Base-by-base conservation (phyloP, 2,329 filamentous ascomycete genomes). In the Alternaria viburni region DNA sequence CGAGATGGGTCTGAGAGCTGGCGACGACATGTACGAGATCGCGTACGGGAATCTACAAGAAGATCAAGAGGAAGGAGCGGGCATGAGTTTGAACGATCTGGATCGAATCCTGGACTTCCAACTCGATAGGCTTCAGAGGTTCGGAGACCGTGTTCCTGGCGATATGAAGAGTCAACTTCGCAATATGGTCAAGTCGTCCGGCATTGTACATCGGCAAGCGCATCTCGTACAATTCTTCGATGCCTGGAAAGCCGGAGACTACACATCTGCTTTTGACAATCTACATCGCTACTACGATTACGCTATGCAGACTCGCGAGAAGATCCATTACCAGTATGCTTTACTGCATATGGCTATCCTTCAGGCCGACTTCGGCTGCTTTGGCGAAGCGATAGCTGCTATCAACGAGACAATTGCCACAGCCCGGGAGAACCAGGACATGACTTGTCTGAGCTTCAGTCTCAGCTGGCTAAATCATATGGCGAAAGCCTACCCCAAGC, bases 281-380 rank as follows among this genome's bases (percentile, higher is more conserved):
- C 85, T 99, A 19, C 94, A 98, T 78, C 90, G 93, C 55, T 99
- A 97, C 79, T 99, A 97, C 73, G 96, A 99, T 79, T 97, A 97
- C 79, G 96, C 94, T 1, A 93, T 96, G 88, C 91, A 96, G 73
- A 91, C 89, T 69, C 85, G 89, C 64, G 92, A 97, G 72, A 90
- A 92, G 23, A 87, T 91, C 6, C 94, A 94, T 72, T 98, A 99
- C 74, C 96, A 98, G 76, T 97, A 97, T 76, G 96, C 96, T 1
- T 83, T 98, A 13, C 89, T 99, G 75, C 97, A 97, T 75, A 87
- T 97, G 62, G 95, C 94, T 4, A 93, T 97, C 32, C 86, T 98
- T 5, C 95, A 99, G 75, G 93, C 94, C 15, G 96, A 98, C 78
- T 98, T 98, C 82, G 94, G 94, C 50, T 97, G 93, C 76, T 90